These are phyloP conservation scores for Chlorella vulgaris DNA, from an alignment of 139 green algal genomes.

Conservation along the genomic window DNA sequence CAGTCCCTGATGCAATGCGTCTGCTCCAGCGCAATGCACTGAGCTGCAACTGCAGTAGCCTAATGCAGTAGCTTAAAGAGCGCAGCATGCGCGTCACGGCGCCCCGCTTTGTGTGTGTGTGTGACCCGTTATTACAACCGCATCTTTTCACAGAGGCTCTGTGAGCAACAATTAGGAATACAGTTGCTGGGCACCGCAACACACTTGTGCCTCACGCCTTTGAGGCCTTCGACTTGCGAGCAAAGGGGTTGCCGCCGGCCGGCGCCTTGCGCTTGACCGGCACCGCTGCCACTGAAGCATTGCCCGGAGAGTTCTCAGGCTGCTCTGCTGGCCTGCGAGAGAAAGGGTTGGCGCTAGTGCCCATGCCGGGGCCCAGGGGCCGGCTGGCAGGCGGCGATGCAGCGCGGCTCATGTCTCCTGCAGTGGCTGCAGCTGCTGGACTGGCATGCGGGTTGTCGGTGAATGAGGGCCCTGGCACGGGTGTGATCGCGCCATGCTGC, in stretches of 20 bases:
- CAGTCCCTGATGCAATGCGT: no score
- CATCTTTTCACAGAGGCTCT: neutral
- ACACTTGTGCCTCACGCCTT: neutral
- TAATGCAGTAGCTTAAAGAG: no score
- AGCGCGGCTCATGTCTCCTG: constrained; percentile 3
- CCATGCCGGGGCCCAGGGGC: neutral
- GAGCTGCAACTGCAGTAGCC: no score
- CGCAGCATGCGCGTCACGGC: no score
- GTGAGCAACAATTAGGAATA: neutral
- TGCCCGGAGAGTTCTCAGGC: constrained; percentile 17
- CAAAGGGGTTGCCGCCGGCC: constrained; percentile 24
- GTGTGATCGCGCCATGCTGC: constrained; percentile 25
- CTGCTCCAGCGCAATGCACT: no score
- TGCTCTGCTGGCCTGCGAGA: neutral
- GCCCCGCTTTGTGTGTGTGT: no score
- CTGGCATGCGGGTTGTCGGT: neutral
- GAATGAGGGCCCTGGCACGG: constrained; percentile 17
- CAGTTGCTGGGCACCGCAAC: neutral
- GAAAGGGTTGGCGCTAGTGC: constrained; percentile 18
- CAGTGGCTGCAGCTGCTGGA: constrained; percentile 9
- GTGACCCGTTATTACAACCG: no score
- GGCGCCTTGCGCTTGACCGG: neutral
- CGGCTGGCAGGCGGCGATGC: neutral
- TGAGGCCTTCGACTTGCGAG: constrained; percentile 22
- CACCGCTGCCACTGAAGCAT: neutral